Percentiles rank a stretch among this genome's conserved stretches.
Conservation (phyloP, 805 yeast species). For the Yamadazyma sp. region DNA sequence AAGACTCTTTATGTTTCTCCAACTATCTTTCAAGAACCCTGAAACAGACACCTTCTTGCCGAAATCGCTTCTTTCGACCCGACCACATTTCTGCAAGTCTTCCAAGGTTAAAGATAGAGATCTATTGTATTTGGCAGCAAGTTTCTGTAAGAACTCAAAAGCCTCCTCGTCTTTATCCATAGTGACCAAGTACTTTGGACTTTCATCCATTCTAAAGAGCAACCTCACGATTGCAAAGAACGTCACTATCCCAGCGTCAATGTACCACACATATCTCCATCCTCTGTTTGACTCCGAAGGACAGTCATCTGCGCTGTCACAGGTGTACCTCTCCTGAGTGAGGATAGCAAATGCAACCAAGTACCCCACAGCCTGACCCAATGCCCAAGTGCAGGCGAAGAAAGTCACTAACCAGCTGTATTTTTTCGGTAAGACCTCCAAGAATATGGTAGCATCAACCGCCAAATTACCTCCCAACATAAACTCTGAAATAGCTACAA, state of each 20-base stretch:
- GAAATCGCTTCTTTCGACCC: constrained; percentile 18
- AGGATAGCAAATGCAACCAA: constrained; percentile 56
- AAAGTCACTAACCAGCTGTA: constrained; percentile 27
- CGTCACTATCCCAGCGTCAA: constrained; percentile 49
- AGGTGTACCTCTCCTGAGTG: constrained; percentile 37
- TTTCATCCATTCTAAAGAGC: constrained; percentile 42
- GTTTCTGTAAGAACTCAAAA: constrained; percentile 35
- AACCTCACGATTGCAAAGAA: constrained; percentile 34
- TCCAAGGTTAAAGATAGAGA: constrained; percentile 45
- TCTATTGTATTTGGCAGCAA: constrained; percentile 47
- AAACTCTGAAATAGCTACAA: constrained; percentile 22
- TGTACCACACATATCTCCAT: constrained; percentile 57
- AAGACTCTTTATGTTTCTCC: constrained; percentile 27
- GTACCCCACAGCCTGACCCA: constrained; percentile 55
- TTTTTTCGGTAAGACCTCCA: constrained; percentile 28
- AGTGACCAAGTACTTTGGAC: constrained; percentile 56
- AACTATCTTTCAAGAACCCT: constrained; percentile 21
- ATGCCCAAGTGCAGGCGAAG: constrained; percentile 58
- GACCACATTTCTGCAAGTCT: constrained; percentile 46
- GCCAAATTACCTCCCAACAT: constrained; percentile 31
- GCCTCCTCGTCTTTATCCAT: constrained; percentile 55
- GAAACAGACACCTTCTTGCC: constrained; percentile 17
- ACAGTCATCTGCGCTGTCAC: constrained; percentile 41
- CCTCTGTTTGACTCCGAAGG: constrained; percentile 51
- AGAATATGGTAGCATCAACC: constrained; percentile 27